Evolutionary conservation across 1,284 basidiomycete species (phyloP).

Genomic region (Rugiboletus extremiorientalis): DNA sequence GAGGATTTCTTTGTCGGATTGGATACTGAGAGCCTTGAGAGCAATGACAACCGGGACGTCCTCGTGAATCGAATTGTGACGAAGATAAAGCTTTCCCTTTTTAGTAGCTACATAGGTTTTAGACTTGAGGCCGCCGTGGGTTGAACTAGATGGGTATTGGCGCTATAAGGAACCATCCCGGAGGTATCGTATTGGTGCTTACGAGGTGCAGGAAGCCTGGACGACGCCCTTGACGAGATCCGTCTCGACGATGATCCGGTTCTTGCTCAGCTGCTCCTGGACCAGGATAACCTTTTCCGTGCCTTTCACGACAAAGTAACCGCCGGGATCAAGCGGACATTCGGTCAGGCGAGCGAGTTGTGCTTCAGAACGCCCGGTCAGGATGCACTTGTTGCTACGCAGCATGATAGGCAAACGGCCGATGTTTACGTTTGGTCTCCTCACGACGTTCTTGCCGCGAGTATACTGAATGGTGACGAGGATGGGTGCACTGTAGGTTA

Average conservation of each 20-base stretch:
- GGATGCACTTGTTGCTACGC: conserved; percentile 90
- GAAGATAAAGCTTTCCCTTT: conserved; percentile 90
- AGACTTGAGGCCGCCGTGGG: conserved; percentile 96
- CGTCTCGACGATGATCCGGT: conserved; percentile 97
- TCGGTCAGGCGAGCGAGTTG: conserved; percentile 93
- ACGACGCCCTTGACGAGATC: conserved; percentile 90
- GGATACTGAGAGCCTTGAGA: conserved; percentile 94
- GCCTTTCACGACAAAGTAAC: conserved; percentile 99
- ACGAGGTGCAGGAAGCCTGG: conserved; percentile 97
- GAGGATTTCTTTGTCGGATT: conserved; percentile 98
- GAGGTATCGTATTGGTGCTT: conserved; percentile 32
- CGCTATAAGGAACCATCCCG: conserved; percentile 8
- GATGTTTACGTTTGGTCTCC: conserved; percentile 83
- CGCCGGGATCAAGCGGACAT: conserved; percentile 97
- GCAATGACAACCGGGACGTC: conserved; percentile 97
- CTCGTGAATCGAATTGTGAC: conserved; percentile 98
- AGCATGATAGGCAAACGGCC: conserved; percentile 98
- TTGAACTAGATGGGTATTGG: conserved; percentile 61
- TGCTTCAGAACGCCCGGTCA: conserved; percentile 76
- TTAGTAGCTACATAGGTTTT: conserved; percentile 98
- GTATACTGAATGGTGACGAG: conserved; percentile 96
- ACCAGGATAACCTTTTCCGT: conserved; percentile 99
- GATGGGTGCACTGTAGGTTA: conserved; percentile 94
- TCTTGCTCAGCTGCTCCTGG: conserved; percentile 99
- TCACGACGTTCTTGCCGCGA: conserved; percentile 87